These are phyloP conservation scores for Sclerotinia trifoliorum DNA, from an alignment of 2,329 filamentous ascomycete genomes.

Conservation along the genomic window DNA sequence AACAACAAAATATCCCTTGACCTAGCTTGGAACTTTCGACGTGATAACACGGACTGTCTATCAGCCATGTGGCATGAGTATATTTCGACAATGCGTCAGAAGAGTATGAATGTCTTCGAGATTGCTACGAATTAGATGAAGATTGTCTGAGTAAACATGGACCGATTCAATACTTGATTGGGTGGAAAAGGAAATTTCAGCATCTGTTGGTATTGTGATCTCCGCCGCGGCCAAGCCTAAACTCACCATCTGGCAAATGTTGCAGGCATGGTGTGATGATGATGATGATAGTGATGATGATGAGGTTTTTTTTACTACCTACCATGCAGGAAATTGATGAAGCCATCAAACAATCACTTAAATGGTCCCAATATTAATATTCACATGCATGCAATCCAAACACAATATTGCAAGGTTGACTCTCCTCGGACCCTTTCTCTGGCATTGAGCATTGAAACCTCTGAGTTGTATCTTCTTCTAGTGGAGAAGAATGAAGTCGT, in stretches of 20 bases:
- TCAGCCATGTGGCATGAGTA: conserved; percentile 15
- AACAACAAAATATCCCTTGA: not conserved
- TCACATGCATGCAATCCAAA: conserved; percentile 4
- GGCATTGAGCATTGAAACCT: conserved; percentile 4
- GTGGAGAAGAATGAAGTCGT: conserved; percentile 17
- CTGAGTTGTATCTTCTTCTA: conserved; percentile 19
- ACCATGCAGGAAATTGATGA: conserved; percentile 8
- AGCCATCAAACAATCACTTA: conserved; percentile 5
- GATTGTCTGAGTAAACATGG: not conserved
- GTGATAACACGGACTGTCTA: conserved; percentile 11
- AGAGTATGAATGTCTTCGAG: not conserved
- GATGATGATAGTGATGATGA: not conserved
- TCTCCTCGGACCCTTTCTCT: conserved; percentile 9
- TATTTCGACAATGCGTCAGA: not conserved
- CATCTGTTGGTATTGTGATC: not conserved
- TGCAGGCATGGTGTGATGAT: conserved; percentile 6
- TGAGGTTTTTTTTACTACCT: not conserved
- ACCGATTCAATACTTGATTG: not conserved
- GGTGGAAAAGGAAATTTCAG: not conserved
- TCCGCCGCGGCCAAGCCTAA: not conserved
- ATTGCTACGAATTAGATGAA: not conserved
- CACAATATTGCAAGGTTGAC: conserved; percentile 2
- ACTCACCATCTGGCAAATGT: not conserved
- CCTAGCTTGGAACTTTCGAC: conserved; percentile 1
- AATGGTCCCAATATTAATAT: conserved; percentile 4